phyloP scores from a whole-genome alignment of 1,139 yeast species.

The Yamadazyma spencermartinsiae region DNA sequence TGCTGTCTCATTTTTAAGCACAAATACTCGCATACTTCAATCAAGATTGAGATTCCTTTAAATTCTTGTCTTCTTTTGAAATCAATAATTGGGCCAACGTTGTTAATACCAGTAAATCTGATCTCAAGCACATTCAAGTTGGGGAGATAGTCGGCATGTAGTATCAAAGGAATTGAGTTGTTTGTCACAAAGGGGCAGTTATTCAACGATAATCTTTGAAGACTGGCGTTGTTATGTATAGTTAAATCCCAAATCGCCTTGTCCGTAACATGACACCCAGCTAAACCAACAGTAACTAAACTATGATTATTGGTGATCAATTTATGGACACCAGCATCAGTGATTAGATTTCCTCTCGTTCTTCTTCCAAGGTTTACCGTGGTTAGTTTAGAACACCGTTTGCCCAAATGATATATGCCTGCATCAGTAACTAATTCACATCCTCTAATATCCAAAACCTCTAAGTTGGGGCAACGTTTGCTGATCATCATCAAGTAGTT shows the following conservation, averaged over 20 bases:
- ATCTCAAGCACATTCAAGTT: constrained; percentile 75
- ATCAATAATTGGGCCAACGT: constrained; percentile 63
- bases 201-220: constrained; percentile 76
- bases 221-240: constrained; percentile 48
- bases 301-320: constrained; percentile 55
- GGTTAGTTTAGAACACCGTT: constrained; percentile 54
- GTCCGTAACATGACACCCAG: constrained; percentile 84
- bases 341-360: constrained; percentile 61
- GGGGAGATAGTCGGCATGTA: constrained; percentile 56
- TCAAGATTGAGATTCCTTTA: constrained; percentile 53
- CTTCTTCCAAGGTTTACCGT: constrained; percentile 81
- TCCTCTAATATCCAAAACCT: constrained; percentile 75
- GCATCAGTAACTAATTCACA: constrained; percentile 78
- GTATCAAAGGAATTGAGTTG: constrained; percentile 62
- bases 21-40: constrained; percentile 76
- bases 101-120: constrained; percentile 60
- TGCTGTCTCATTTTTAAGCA: constrained; percentile 60
- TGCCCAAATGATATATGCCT: constrained; percentile 67
- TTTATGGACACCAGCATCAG: constrained; percentile 66
- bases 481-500: constrained; percentile 53
- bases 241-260: constrained; percentile 81
- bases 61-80: constrained; percentile 64
- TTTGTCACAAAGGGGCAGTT: constrained; percentile 70
- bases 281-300: constrained; percentile 76
- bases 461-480: constrained; percentile 57